Base-by-base conservation (phyloP, 192 early-diverging fungal genomes). In the Rhizophagus clarus region DNA sequence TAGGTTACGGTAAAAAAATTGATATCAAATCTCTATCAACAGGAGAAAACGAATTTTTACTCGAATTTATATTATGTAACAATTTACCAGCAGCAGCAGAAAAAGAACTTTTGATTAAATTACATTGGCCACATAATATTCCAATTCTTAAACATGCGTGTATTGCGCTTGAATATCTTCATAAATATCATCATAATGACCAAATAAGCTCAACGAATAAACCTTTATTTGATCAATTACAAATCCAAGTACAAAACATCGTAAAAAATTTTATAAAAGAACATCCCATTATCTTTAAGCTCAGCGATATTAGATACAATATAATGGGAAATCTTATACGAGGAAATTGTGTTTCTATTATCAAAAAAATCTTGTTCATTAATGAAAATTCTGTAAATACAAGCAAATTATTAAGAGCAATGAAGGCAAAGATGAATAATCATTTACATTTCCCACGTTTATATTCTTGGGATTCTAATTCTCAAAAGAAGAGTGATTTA, bases 401-500 rank as follows among this genome's bases (percentile, higher is more conserved):
- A 42, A 42, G 10, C 8, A 42, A 11, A 1, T 71, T 47, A 1
- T 71, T 47, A 71, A 22, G 15, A 71, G 5, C 3, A 20, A 42
- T 42, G 15, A 71, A 45, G 11, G 17, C 29, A 17, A 28, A 32
- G 20, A 37, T 15, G 10, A 31, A 31, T 31, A 42, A 42, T 42
- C 22, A 42, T 71, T 71, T 71, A 11, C 69, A 71, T 71, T 24
- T 42, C 6, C 69, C 69, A n/a, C 37, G 69, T 42, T n/a, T 45
- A 42, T 26, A 42, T 24, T 2, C 37, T 42, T 71, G 69, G 69
- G 42, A 42, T 42, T 37, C 69, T 11, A 20, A 24, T 4, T 22
- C 3, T 10, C 69, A n/a, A 42, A 71, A 71, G n/a, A 70, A 17
- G 8, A 71, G 37, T 71, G 69, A 71, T 71, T 71, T 71, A 71